Base-by-base conservation (phyloP, 179 eudicot genomes). In the Silene coronaria region DNA sequence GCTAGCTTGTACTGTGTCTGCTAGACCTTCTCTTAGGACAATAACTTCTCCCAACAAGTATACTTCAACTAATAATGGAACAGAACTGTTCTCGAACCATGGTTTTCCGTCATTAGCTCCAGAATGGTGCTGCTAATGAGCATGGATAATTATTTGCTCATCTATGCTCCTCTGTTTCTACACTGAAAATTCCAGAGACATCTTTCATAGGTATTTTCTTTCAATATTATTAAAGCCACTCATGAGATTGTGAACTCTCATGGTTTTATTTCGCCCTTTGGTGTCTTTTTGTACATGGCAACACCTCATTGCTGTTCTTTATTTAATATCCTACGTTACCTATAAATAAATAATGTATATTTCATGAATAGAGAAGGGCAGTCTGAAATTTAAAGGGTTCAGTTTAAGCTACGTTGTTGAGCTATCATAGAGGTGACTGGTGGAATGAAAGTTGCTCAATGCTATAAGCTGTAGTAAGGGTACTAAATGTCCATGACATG, bases 21-120 rank as follows among this genome's bases (percentile, higher is more conserved):
- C 69, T 28, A 66, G 70, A 66, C 46, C 48, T 66, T 66, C 70
- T 30, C 46, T 66, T 22, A 66, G 48, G 70, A 34, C 4, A 32
- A 34, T 66, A 30, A n/a, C 48, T 34, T 16, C 70, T 5, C 48
- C 46, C 10, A 5, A 2, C 4, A 22, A 32, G 3, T 14, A 0
- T 28, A 6, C 10, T 65, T 3, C 12, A n/a, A 66, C 46, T 45
- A 45, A 45, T 45, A 17, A 6, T 14, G 67, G 19, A 63, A 63
- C 36, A 0, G 30, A 3, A 45, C 51, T 12, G 4, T 32, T 66
- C 14, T 34, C 36, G 45, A 7, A 45, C 17, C 72, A 42, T 68
- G 42, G 42, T 64, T 64, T 64, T 64, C 12, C 36, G 51, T 62
- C 34, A 62, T 28, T 13, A 62, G 30, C 67, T 62, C 32, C 24